Percentiles rank a stretch among this genome's conserved stretches.
These are phyloP conservation scores for Nothophytophthora sp. DNA, from an alignment of 352 stramenopile genomes.

Conservation along the genomic window DNA sequence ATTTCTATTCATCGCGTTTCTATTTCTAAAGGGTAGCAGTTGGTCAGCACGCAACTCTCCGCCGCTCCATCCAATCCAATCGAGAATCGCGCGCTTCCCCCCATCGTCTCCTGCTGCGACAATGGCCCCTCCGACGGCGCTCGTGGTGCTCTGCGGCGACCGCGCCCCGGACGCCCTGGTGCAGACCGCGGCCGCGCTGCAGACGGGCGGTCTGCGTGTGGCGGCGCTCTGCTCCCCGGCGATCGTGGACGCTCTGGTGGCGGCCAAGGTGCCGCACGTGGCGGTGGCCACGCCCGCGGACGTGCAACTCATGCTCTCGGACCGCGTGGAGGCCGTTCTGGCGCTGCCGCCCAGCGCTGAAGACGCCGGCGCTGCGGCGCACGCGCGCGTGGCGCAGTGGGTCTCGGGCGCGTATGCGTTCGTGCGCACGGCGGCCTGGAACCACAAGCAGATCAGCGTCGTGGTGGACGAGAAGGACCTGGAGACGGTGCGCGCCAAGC, in stretches of 20 bases:
- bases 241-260: slow-evolving; percentile 59
- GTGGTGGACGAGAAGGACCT: slow-evolving; percentile 74
- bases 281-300: slow-evolving; percentile 60
- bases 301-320: slow-evolving; percentile 66
- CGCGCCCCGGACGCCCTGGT: slow-evolving; percentile 48
- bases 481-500: slow-evolving; percentile 41
- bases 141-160: slow-evolving; percentile 75
- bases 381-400: slow-evolving; percentile 59
- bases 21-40: too few relatives aligned
- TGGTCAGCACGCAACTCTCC: too few relatives aligned
- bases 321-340: slow-evolving; percentile 72
- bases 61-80: slow-evolving; percentile 21
- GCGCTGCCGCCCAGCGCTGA: slow-evolving; percentile 44
- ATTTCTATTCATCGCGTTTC: too few relatives aligned
- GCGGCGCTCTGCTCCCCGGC: slow-evolving; percentile 56
- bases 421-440: slow-evolving; percentile 83
- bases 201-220: slow-evolving; percentile 56
- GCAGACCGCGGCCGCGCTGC: slow-evolving; percentile 48
- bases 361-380: slow-evolving; percentile 26
- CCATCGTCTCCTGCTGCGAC: slow-evolving; percentile 3
- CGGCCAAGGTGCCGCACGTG: slow-evolving; percentile 77
- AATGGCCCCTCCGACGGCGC: slow-evolving; percentile 38
- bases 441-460: slow-evolving; percentile 88
- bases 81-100: slow-evolving; percentile 10
- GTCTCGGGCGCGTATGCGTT: slow-evolving; percentile 78